Conservation (phyloP, 495 filamentous ascomycete genomes). For the Penicillium cinerascens region DNA sequence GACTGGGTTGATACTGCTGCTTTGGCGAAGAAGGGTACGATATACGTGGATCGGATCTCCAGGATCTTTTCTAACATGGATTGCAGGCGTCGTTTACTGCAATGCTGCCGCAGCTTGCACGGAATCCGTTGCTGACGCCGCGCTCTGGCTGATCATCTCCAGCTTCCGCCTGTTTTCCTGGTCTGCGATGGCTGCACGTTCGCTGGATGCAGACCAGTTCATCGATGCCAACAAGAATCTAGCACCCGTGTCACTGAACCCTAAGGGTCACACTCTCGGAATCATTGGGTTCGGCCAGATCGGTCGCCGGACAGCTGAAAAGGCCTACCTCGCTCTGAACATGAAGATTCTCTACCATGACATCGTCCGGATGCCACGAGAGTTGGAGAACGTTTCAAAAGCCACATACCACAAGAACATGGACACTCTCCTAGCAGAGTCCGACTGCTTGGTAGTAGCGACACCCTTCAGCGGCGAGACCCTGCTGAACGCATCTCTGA, state of each 20-base stretch:
- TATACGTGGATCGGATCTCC: background rate
- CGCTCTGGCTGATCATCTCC: slow-evolving; percentile 59
- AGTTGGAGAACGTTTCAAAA: slow-evolving; percentile 20
- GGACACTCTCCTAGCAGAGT: slow-evolving; percentile 47
- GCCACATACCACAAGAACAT: slow-evolving; percentile 53
- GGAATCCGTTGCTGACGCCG: slow-evolving; percentile 60
- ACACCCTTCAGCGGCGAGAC: slow-evolving; percentile 59
- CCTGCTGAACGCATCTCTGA: slow-evolving; percentile 49
- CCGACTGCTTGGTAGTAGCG: slow-evolving; percentile 66
- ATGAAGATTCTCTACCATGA: slow-evolving; percentile 72
- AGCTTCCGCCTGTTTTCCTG: slow-evolving; percentile 63
- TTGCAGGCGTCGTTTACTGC: slow-evolving; percentile 64
- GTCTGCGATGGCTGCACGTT: slow-evolving; percentile 49
- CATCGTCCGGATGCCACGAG: slow-evolving; percentile 51
- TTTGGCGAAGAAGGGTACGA: slow-evolving; percentile 63
- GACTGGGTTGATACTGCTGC: slow-evolving; percentile 70
- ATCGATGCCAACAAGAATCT: slow-evolving; percentile 54
- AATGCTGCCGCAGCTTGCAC: slow-evolving; percentile 66
- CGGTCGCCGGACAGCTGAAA: slow-evolving; percentile 62
- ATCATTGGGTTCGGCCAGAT: slow-evolving; percentile 69
- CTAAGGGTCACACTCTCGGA: slow-evolving; percentile 43
- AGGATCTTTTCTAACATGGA: background rate
- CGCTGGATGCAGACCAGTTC: slow-evolving; percentile 39
- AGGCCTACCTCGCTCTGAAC: slow-evolving; percentile 55
- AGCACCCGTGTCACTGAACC: slow-evolving; percentile 54